Percentiles rank a stretch among this genome's conserved stretches.
These are phyloP conservation scores for Talinum fruticosum DNA, from an alignment of 148 eudicot genomes.

Conservation along the genomic window DNA sequence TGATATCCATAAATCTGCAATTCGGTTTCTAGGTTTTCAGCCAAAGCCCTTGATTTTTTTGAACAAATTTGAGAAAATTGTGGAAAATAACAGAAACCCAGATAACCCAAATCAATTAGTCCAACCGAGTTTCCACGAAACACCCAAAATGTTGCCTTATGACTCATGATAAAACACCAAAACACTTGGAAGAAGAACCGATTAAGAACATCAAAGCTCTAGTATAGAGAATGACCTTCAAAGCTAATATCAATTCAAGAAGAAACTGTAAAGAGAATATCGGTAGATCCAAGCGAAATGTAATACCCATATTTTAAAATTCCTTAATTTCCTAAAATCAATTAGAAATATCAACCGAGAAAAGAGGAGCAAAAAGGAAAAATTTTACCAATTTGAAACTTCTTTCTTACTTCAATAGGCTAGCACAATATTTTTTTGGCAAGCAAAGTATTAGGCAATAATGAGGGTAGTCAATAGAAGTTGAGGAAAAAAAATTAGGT, in stretches of 20 bases:
- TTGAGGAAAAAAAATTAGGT: no score
- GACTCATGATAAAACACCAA: conserved; percentile 11
- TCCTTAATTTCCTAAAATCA: no score
- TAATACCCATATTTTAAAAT: no score
- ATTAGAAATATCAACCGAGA: no score
- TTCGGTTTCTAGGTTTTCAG: no score
- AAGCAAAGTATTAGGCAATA: no score
- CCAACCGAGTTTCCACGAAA: conserved; percentile 27
- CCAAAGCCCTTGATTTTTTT: background rate
- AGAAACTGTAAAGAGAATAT: conserved; percentile 27
- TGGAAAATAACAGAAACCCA: conserved; percentile 28
- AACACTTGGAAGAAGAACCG: conserved; percentile 11
- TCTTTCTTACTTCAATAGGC: no score
- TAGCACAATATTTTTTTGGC: no score
- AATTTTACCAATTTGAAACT: no score
- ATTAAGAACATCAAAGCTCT: background rate
- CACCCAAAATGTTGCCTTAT: background rate
- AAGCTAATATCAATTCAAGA: conserved; percentile 6
- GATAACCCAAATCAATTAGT: conserved; percentile 18
- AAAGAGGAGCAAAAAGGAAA: no score
- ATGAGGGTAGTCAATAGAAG: no score
- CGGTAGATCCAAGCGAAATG: conserved; percentile 46
- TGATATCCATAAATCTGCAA: conserved; percentile 1
- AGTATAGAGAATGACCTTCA: background rate
- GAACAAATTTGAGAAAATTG: conserved; percentile 18